Percentiles rank a stretch among this genome's conserved stretches.
Conservation (phyloP, 2,329 filamentous ascomycete genomes). For the Pseudogymnoascus sp. region DNA sequence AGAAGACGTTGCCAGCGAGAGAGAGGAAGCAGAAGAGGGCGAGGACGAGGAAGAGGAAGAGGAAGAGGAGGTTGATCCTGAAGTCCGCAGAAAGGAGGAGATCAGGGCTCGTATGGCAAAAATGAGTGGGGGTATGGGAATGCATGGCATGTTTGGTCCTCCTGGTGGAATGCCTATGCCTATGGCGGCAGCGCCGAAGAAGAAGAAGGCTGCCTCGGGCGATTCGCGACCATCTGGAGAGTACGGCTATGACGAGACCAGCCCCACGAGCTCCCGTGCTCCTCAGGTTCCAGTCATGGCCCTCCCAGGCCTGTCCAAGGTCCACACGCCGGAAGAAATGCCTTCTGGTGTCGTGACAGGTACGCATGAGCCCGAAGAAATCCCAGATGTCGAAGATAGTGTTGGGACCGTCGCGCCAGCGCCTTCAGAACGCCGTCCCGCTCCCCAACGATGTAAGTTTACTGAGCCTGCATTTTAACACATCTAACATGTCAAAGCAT, state of each 20-base stretch:
- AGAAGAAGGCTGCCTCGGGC: constrained; percentile 30
- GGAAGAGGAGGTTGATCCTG: constrained; percentile 80
- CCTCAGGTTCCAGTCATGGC: constrained; percentile 54
- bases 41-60: constrained; percentile 72
- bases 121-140: constrained; percentile 96
- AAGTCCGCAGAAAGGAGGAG: constrained; percentile 76
- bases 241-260: constrained; percentile 35
- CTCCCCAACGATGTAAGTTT: constrained; percentile 29
- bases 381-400: constrained; percentile 47
- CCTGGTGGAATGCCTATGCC: constrained; percentile 59
- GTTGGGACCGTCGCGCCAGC: constrained; percentile 41
- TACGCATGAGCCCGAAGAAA: constrained; percentile 34
- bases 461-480: neutral
- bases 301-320: constrained; percentile 63
- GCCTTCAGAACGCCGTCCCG: constrained; percentile 29
- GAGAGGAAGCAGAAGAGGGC: constrained; percentile 43
- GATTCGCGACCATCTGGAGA: constrained; percentile 39
- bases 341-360: constrained; percentile 26
- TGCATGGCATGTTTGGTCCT: constrained; percentile 85
- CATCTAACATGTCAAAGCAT: neutral
- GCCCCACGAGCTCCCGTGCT: constrained; percentile 33
- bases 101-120: constrained; percentile 94
- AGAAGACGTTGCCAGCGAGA: constrained; percentile 35
- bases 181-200: constrained; percentile 50
- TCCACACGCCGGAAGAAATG: constrained; percentile 40